Percentiles rank a stretch among this genome's conserved stretches.
Conservation (phyloP, 1,284 basidiomycete genomes). For the Coniferiporia sulphurascens region DNA sequence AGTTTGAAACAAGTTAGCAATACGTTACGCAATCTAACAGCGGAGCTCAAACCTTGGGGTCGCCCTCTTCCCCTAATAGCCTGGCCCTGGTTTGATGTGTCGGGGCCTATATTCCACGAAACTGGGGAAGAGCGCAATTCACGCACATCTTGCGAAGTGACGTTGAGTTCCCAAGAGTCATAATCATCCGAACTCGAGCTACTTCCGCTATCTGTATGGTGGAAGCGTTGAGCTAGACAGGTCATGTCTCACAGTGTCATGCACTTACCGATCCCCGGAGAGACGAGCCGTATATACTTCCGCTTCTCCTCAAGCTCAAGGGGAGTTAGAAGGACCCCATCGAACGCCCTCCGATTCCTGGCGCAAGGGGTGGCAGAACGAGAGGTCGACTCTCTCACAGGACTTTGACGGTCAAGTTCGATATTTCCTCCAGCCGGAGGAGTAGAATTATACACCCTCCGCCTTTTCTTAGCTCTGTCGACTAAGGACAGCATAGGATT, state of each 20-base stretch:
- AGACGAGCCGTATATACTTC: neutral
- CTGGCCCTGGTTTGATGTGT: neutral
- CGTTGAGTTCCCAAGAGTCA: conserved; percentile 5
- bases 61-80: neutral
- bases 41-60: neutral
- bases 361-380: no score
- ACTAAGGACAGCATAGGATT: neutral
- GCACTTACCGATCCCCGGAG: neutral
- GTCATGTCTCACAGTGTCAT: neutral
- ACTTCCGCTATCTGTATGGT: neutral
- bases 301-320: neutral
- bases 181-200: conserved; percentile 4
- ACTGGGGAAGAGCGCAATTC: neutral
- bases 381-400: no score
- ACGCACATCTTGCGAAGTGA: conserved; percentile 11
- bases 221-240: no score
- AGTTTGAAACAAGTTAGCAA: neutral
- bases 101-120: neutral
- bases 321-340: neutral
- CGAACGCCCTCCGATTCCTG: neutral
- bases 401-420: neutral
- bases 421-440: neutral
- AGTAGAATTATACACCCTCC: neutral
- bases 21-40: neutral
- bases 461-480: conserved; percentile 1